These are phyloP conservation scores for Protea cynaroides DNA, from an alignment of 164 flowering plant species.

Conservation along the genomic window DNA sequence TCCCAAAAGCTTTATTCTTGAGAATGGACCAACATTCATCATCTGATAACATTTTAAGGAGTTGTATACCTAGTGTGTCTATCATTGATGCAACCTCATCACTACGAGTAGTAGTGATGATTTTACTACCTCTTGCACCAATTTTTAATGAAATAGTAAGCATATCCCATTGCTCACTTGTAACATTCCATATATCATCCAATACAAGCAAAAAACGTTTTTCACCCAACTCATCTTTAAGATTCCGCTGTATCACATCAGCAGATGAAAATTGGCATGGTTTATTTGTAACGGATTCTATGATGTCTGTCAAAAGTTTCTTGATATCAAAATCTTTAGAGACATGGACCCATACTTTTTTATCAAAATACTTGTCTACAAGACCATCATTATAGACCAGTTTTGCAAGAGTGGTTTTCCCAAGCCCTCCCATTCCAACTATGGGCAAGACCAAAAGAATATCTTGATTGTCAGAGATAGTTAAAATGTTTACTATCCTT, in stretches of 20 bases:
- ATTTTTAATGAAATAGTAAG: neutral
- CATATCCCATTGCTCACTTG: neutral
- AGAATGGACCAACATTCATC: neutral
- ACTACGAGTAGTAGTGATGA: too few relatives aligned
- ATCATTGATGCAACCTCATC: neutral
- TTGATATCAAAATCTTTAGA: neutral
- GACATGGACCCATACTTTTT: neutral
- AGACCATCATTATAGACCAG: neutral
- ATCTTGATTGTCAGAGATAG: neutral
- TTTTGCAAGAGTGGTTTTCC: neutral
- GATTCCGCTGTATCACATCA: neutral
- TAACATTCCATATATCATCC: neutral
- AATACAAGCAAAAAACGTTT: neutral
- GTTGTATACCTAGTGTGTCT: neutral
- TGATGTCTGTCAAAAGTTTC: neutral
- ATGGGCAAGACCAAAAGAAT: neutral
- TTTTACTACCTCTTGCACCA: too few relatives aligned
- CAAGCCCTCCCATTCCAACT: neutral
- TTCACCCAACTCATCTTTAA: neutral
- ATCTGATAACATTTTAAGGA: neutral
- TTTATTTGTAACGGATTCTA: neutral
- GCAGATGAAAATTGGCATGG: neutral
- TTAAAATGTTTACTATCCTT: neutral
- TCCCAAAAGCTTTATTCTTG: neutral
- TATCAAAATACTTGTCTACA: neutral